Conservation (phyloP, 257 asterid genomes). For the Solanum rostratum region DNA sequence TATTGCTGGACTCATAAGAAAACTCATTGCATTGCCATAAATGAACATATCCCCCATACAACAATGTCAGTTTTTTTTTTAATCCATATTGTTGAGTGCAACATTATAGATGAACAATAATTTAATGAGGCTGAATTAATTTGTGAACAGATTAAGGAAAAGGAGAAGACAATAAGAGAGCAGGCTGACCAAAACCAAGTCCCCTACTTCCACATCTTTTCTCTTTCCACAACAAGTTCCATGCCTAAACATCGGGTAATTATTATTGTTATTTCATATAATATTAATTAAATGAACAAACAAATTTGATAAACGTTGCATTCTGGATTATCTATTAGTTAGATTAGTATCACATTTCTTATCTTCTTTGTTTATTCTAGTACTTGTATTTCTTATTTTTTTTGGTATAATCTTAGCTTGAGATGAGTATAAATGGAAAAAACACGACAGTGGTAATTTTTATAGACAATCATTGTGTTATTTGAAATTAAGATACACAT, state of each 20-base stretch:
- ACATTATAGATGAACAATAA: too few species aligned
- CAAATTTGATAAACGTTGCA: neutral
- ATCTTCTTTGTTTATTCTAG: neutral
- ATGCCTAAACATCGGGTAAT: neutral
- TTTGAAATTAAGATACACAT: neutral
- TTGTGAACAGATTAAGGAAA: constrained; percentile 44
- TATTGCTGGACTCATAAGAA: too few species aligned
- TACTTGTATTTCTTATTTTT: too few species aligned
- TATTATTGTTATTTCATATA: neutral
- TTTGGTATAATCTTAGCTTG: too few species aligned
- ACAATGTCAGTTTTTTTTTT: too few species aligned
- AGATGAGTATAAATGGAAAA: neutral
- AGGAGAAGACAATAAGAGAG: constrained; percentile 38
- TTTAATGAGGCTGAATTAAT: too few species aligned
- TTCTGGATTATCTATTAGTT: neutral
- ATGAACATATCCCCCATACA: too few species aligned
- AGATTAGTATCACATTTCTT: too few species aligned
- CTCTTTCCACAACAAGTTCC: neutral
- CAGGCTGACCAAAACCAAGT: constrained; percentile 29
- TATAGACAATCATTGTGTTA: too few species aligned
- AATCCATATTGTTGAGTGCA: too few species aligned
- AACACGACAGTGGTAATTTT: neutral
- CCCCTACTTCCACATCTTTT: neutral
- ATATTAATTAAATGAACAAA: neutral
- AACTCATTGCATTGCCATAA: too few species aligned